Base-by-base conservation (phyloP, 2,329 filamentous ascomycete species). In the Chlorencoelia australis region DNA sequence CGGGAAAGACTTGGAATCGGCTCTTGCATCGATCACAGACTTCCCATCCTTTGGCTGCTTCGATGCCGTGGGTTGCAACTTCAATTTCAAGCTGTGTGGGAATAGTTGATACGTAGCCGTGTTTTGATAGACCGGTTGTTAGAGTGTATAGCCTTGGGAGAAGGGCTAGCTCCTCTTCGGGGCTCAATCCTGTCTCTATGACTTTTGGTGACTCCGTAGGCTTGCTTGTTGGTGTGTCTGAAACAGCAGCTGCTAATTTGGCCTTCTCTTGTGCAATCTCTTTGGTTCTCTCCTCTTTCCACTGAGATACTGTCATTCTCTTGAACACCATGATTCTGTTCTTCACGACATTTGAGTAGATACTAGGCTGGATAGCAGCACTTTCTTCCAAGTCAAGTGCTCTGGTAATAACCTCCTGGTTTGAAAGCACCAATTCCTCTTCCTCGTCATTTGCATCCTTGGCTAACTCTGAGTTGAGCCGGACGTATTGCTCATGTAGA, bases 1-100 rank as follows among this genome's bases (percentile, higher is more conserved):
- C 85, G 0, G 88, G 86, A 46, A 94, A 96, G 3, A 94, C 85
- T 53, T 94, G 85, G 53, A 98, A 98, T 15, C 89, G 78, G 21
- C 77, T 76, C 27, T 69, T 69, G 59, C 91, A 98, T 14, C 91
- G 79, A 52, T 94, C 88, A 52, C 91, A 98, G 33, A 76, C 70
- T 61, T 98, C 91, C 69, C 80, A 94, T 31, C 84, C 84, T 35
- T 75, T 71, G 9, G 81, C 73, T 6, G 75, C 67, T 31, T 73
- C 65, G 0, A 85, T 68, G 0, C 78, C 85, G 28, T 71, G 67
- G 21, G 66, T 72, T 0, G 85, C 80, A 33, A 71, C 67, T 34
- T 71, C 64, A 13, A 95, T 72, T 13, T 85, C 80, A 6, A 70
- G 68, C 1, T 71, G 64, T 0, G 73, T 71, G 0, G 88, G 88